Evolutionary conservation across 73 alveolate genomes (phyloP), one percentile per base, ranked within the genome.

Genomic region (Breviolum minutum): DNA sequence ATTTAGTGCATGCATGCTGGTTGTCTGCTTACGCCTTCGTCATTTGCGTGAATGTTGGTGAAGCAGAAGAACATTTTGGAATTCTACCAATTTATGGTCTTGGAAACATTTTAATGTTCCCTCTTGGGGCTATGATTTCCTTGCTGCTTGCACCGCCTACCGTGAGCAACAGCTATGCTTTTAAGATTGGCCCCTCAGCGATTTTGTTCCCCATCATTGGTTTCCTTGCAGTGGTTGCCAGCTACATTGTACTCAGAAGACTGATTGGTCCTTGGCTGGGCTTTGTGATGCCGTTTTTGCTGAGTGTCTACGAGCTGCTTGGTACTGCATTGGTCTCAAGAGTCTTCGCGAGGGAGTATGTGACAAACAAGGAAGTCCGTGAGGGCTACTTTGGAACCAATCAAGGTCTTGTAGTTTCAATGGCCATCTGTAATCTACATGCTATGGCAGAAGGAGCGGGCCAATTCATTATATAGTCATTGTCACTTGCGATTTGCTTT

Each of bases 371-470:
- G 19, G 95, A 87, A 12, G 82, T 87, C 5, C 95, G 95, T 9
- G 95, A 87, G 95, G 66, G 77, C 30, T 87, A 87, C 81, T 19
- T 69, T 80, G 95, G 95, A 17, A 87, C 95, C 29, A 87, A 87
- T 30, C 95, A 87, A 62, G 95, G 95, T 66, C 16, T 87, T 11
- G 66, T 87, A 8, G 94, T 85, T 48, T 85, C 94, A 14, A 60
- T 85, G 94, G 94, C 94, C 79, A 85, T 85, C n/a, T 85, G 94
- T 63, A 85, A 85, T 62, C 94, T 85, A 27, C 94, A 85, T 85
- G 94, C 94, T 12, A 85, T 85, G 94, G 94, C 94, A 0, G 94
- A 85, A 85, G 94, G 94, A 63, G 94, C 60, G 22, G n/a, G 94
- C 11, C 86, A 40, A 40, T 40, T 40, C 54, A 40, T 40, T 40